Base-by-base conservation (phyloP, 345 rosid species). In the Orychophragmus violaceus region DNA sequence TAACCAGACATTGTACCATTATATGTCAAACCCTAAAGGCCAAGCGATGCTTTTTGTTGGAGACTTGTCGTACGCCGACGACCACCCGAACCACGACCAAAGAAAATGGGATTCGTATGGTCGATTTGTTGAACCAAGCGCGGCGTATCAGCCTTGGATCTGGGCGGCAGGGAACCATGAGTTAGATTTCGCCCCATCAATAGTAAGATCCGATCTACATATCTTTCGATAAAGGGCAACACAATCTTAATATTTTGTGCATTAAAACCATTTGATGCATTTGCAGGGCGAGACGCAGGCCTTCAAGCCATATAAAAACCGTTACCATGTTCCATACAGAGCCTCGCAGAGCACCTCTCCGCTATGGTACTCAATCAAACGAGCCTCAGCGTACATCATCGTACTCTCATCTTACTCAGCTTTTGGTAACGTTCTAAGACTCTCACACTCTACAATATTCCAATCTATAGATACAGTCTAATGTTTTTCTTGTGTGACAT, bases 101-200 rank as follows among this genome's bases (percentile, higher is more conserved):
- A 71, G 61, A 13, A 74, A 81, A 19, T 80, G 84, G 87, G 87
- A 83, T 54, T 60, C 82, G n/a, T 83, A 76, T 46, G 82, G 77
- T 33, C 73, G 87, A 18, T 82, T 80, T 14, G 64, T 69, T 0
- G 87, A 82, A 68, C 66, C 79, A 10, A 74, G 78, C 5, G 60
- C 74, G 0, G 84, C 86, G 0, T 82, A 76, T 54, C 87, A 82
- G 54, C 79, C 84, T 9, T 82, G 75, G 73, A 83, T 80, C 2
- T 83, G 76, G 75, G 74, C 82, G 1, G 78, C 82, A 6, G 84
- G 87, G 36, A 83, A 83, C 69, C 84, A 80, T 27, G 87, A 83
- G 46, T n/a, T 83, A 1, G 82, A 80, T 60, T 54, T 22, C 4
- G 81, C 63, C 19, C 77, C 54, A 1, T 51, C 21, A 2, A 21